Conservation (phyloP, 805 yeast species). For the Barnettozyma populi region DNA sequence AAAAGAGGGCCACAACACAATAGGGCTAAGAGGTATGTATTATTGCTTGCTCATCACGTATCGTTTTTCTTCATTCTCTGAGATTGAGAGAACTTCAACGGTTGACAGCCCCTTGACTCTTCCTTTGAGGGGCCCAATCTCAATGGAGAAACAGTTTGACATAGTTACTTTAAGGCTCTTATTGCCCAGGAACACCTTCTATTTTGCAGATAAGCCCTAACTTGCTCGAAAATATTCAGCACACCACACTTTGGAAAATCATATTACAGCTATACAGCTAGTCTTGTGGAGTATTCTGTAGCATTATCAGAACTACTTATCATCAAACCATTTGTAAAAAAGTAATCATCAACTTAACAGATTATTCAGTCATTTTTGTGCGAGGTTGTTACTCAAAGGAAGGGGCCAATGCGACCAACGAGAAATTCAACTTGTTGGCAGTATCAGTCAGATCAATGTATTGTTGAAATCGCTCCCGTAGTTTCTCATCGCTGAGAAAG, state of each 20-base stretch:
- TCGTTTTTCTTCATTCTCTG: not conserved
- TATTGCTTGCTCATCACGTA: not conserved
- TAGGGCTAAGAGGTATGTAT: not conserved
- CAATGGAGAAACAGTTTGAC: not conserved
- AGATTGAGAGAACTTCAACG: not conserved
- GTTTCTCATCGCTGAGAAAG: conserved; percentile 45
- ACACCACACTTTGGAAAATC: not conserved
- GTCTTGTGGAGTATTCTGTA: not conserved
- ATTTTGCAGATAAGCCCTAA: not conserved
- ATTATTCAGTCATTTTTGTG: too few relatives aligned
- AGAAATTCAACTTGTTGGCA: conserved; percentile 55
- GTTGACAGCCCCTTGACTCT: not conserved
- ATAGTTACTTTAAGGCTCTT: not conserved
- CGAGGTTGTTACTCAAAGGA: conserved; percentile 28
- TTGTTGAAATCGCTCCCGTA: conserved; percentile 53
- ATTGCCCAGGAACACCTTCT: too few relatives aligned
- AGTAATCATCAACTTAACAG: too few relatives aligned
- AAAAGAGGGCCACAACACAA: not conserved
- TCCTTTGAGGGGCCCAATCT: not conserved
- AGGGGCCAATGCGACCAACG: conserved; percentile 73
- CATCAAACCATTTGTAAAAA: not conserved
- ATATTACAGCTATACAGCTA: not conserved
- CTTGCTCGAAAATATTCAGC: not conserved
- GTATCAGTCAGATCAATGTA: conserved; percentile 64
- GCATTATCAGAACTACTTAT: not conserved